Evolutionary conservation across 2,329 filamentous ascomycete genomes (phyloP).

Genomic region (Myrmaecium sp.): DNA sequence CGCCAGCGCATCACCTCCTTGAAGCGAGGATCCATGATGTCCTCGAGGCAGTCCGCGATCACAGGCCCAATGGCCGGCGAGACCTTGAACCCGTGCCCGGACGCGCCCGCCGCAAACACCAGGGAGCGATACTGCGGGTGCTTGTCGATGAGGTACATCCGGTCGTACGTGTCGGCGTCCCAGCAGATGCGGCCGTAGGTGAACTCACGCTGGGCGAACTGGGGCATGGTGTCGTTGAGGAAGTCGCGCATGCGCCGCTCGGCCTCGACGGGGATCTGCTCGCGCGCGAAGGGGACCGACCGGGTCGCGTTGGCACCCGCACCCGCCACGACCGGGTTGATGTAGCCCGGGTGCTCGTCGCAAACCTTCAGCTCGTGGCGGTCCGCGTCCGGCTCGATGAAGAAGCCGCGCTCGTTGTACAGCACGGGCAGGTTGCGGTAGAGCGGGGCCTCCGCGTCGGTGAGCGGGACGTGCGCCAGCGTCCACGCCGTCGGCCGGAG

Average conservation of each 20-base stretch:
- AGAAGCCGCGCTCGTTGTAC: constrained; percentile 32
- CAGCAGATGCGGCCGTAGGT: constrained; percentile 37
- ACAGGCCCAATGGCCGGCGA: constrained; percentile 34
- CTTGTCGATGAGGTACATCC: constrained; percentile 34
- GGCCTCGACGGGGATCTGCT: constrained; percentile 31
- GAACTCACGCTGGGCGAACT: constrained; percentile 32
- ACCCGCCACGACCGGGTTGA: too few species aligned
- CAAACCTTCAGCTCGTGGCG: constrained; percentile 33
- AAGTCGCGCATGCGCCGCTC: constrained; percentile 32
- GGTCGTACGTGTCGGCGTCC: constrained; percentile 39
- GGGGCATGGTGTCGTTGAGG: constrained; percentile 34
- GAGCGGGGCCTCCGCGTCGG: constrained; percentile 24
- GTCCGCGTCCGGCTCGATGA: constrained; percentile 32
- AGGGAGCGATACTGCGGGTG: constrained; percentile 29
- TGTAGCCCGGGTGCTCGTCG: constrained; percentile 41
- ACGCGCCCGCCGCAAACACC: constrained; percentile 33
- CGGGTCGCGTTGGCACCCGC: too few species aligned
- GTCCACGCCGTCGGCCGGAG: constrained; percentile 39
- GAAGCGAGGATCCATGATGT: constrained; percentile 25
- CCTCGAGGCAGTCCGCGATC: constrained; percentile 32
- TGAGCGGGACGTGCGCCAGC: constrained; percentile 34
- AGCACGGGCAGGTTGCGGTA: constrained; percentile 33
- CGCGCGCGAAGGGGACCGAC: constrained; percentile 26
- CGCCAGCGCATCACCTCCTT: constrained; percentile 30
- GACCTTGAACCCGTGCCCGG: constrained; percentile 37